Evolutionary conservation across 805 yeast genomes (phyloP).

Genomic region (Candida maesae): DNA sequence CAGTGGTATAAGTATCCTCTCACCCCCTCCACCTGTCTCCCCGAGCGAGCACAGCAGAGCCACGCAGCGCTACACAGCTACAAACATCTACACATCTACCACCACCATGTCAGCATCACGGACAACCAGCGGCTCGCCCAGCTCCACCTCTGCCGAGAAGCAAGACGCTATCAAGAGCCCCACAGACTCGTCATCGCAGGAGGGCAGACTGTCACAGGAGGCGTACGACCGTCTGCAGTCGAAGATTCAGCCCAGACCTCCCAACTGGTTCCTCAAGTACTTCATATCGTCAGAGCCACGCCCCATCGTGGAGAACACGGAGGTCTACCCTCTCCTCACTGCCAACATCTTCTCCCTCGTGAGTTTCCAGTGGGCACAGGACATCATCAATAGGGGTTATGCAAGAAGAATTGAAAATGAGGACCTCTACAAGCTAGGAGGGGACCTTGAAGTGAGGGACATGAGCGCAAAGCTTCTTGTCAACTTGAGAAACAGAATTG

Average conservation of each 20-base stretch:
- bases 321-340: constrained; percentile 18
- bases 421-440: constrained; percentile 47
- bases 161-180: not conserved
- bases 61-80: too few relatives aligned
- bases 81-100: too few relatives aligned
- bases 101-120: not conserved
- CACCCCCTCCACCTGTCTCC: too few relatives aligned
- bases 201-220: not conserved
- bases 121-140: not conserved
- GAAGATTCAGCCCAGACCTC: constrained; percentile 18
- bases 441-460: constrained; percentile 32
- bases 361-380: constrained; percentile 23
- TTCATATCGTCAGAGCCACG: constrained; percentile 18
- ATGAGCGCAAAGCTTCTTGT: constrained; percentile 34
- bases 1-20: too few relatives aligned
- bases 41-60: too few relatives aligned
- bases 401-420: constrained; percentile 54
- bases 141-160: not conserved
- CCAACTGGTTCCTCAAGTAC: constrained; percentile 13
- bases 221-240: constrained; percentile 9
- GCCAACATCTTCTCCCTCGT: constrained; percentile 20
- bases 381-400: constrained; percentile 44
- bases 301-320: constrained; percentile 19
- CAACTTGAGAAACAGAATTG: constrained; percentile 28
- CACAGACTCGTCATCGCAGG: constrained; percentile 1